These are phyloP conservation scores for Streptanthus diversifolius DNA, from an alignment of 345 rosid genomes.

Conservation along the genomic window DNA sequence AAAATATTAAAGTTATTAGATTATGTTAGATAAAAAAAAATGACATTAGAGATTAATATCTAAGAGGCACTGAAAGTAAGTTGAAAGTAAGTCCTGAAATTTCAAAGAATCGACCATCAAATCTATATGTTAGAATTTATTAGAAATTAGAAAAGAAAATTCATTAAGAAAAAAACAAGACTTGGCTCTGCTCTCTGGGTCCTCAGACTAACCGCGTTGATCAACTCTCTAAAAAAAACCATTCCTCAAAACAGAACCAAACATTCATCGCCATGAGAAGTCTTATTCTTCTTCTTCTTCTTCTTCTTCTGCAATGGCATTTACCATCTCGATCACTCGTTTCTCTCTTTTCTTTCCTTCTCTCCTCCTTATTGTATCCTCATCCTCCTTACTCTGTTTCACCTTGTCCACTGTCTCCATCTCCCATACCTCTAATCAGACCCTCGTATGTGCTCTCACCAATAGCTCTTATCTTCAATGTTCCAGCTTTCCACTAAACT, in stretches of 20 bases:
- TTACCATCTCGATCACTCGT: not conserved
- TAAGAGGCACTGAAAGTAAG: too few relatives aligned
- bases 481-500: slow-evolving; percentile 34
- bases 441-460: slow-evolving; percentile 51
- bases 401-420: slow-evolving; percentile 55
- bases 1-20: too few relatives aligned
- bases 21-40: too few relatives aligned
- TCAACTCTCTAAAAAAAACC: not conserved
- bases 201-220: slow-evolving; percentile 26
- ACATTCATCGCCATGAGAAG: slow-evolving; percentile 22
- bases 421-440: slow-evolving; percentile 40
- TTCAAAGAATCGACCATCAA: slow-evolving; percentile 3
- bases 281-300: not conserved
- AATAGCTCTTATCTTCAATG: slow-evolving; percentile 42
- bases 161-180: not conserved
- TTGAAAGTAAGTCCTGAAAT: not conserved
- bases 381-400: slow-evolving; percentile 20
- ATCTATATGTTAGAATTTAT: not conserved
- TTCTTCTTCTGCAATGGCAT: slow-evolving; percentile 14
- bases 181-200: not conserved
- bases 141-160: not conserved
- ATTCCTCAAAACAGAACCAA: slow-evolving; percentile 1
- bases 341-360: not conserved
- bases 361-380: slow-evolving; percentile 13
- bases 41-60: too few relatives aligned